A percentile compares a stretch with the other conserved stretches of the same genome.
phyloP scores from a whole-genome alignment of 345 rosid genomes.

The Lagerstroemia speciosa region DNA sequence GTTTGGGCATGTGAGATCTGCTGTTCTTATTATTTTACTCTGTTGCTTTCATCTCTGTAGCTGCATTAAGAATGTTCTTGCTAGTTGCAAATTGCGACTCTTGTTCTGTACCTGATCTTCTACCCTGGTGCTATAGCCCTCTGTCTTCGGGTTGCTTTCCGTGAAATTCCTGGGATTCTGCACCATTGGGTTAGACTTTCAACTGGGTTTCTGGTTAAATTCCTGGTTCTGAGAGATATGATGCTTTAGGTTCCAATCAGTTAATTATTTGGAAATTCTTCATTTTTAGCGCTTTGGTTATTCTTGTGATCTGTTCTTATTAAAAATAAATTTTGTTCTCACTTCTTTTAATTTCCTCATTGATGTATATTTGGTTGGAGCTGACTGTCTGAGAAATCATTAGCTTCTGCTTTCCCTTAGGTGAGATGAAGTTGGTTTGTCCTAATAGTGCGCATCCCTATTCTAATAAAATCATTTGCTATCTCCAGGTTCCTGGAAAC shows the following conservation, averaged over 20 bases:
- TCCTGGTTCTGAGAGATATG: background rate
- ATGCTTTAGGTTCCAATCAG: background rate
- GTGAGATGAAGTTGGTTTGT: background rate
- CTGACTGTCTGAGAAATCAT: background rate
- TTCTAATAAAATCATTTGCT: background rate
- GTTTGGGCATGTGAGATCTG: background rate
- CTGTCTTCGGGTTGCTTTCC: background rate
- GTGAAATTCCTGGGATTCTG: background rate
- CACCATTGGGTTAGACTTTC: background rate
- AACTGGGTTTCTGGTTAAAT: background rate
- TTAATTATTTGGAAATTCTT: background rate
- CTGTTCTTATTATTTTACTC: background rate
- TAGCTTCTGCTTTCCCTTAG: background rate
- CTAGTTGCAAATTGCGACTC: background rate
- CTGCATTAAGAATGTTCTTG: background rate
- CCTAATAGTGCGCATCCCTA: background rate
- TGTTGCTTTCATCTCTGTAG: background rate
- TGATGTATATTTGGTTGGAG: background rate
- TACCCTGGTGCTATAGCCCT: background rate
- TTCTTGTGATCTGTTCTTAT: background rate
- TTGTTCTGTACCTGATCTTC: slow-evolving; percentile 1
- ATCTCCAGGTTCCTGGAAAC: background rate
- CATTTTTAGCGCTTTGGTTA: background rate
- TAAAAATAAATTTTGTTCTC: background rate
- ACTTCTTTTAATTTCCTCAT: too few species aligned